Evolutionary conservation across 805 yeast genomes (phyloP).

Genomic region (Clavispora phyllophila): DNA sequence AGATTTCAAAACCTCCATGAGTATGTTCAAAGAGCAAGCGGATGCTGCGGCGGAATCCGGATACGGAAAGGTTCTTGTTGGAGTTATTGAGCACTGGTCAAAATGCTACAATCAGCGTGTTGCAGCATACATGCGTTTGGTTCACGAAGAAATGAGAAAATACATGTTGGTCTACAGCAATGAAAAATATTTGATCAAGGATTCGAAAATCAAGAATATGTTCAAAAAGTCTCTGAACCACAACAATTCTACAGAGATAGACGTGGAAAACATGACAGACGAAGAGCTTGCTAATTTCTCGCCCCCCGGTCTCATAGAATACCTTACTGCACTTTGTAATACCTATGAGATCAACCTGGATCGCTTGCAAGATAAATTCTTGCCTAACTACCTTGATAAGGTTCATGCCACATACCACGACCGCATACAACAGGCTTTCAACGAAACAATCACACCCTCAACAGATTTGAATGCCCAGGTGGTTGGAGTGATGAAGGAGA

Average conservation of each 20-base stretch:
- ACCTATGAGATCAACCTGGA: constrained; percentile 77
- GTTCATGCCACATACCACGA: constrained; percentile 45
- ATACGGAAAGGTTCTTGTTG: constrained; percentile 72
- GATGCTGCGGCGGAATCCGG: constrained; percentile 84
- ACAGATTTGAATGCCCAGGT: constrained; percentile 76
- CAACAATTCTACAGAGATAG: constrained; percentile 14
- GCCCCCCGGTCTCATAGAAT: constrained; percentile 72
- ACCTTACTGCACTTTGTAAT: constrained; percentile 76
- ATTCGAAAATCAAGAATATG: constrained; percentile 38
- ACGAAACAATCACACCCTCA: constrained; percentile 50
- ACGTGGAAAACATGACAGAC: constrained; percentile 36
- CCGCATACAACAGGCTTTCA: constrained; percentile 31
- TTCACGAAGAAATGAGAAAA: constrained; percentile 41
- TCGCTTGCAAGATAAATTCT: constrained; percentile 59
- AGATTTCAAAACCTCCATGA: constrained; percentile 72
- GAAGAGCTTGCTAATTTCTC: constrained; percentile 35
- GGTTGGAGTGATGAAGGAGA: constrained; percentile 60
- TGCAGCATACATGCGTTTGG: constrained; percentile 51
- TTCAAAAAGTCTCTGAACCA: constrained; percentile 21
- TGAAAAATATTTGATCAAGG: constrained; percentile 36
- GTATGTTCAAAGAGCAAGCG: constrained; percentile 84
- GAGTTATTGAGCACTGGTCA: constrained; percentile 71
- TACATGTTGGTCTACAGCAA: constrained; percentile 40
- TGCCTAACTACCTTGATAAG: constrained; percentile 55
- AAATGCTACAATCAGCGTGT: constrained; percentile 57